Base-by-base conservation (phyloP, 768 basidiomycete genomes). In the Cystofilobasidium capitatum region DNA sequence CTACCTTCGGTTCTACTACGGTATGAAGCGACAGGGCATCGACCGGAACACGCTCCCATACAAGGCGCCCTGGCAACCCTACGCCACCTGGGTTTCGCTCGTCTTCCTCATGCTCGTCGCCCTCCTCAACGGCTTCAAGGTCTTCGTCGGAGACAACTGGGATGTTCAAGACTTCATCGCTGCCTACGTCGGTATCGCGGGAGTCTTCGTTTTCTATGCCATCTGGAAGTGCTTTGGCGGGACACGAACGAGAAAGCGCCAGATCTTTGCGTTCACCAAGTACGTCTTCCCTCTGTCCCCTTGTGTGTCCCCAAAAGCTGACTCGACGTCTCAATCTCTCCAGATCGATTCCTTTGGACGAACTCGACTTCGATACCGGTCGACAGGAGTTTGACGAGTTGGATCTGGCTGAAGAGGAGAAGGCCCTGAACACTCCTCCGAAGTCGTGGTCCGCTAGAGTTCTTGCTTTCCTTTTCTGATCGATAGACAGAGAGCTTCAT, bases 111-210 rank as follows among this genome's bases (percentile, higher is more conserved):
- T 60, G 2, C 42, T 76, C 54, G 70, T 74, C 51, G 31, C 62
- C 62, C 29, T 75, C 31, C 72, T 71, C 39, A 72, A 72, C 55
- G 74, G 74, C 14, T 76, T 75, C 70, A 65, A 70, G 58, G 71
- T 72, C 37, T 76, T 76, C 69, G 64, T 74, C 63, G 70, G 71
- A 37, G 70, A 71, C 31, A 71, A 72, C 61, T 75, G 70, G 70
- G 58, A 33, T 37, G 69, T 58, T 3, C 57, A 71, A 17, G 54
- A 58, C 35, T 74, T 75, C 54, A 62, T 73, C 58, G 69, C 73
- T 0, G 70, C 62, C 58, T 75, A 75, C 64, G 66, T 70, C 64
- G 73, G 61, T 20, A 29, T 69, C 20, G 69, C 69, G 20, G 63
- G 74, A 33, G 71, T 68, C 69, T 62, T 73, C 59, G 62, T 73